phyloP scores from a whole-genome alignment of 176 grass and related monocot genomes.

The Oryza glumipatula region DNA sequence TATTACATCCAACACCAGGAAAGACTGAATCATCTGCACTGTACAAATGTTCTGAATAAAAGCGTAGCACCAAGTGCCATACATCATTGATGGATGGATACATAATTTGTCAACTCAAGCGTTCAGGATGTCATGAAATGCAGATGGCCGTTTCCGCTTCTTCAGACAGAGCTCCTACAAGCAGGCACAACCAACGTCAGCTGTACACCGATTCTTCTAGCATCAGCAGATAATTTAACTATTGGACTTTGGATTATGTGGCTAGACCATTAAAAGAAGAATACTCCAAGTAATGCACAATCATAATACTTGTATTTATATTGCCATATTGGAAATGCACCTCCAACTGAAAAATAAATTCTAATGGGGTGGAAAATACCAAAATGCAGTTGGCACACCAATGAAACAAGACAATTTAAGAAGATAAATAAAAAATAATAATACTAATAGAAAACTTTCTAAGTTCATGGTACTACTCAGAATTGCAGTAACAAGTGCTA shows the following conservation, averaged over 20 bases:
- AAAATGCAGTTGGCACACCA: neutral
- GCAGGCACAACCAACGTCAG: constrained; percentile 12
- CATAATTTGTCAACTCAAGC: constrained; percentile 13
- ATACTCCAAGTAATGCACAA: neutral
- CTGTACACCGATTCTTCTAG: neutral
- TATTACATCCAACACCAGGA: neutral
- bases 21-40: neutral
- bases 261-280: neutral
- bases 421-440: neutral
- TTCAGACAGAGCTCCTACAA: constrained; percentile 73
- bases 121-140: constrained; percentile 67
- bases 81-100: neutral
- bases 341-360: neutral
- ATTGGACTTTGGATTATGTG: neutral
- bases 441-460: neutral
- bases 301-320: neutral
- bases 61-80: neutral
- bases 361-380: neutral
- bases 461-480: neutral
- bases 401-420: neutral
- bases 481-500: neutral
- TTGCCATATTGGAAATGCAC: neutral
- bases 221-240: neutral
- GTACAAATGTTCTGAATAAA: neutral
- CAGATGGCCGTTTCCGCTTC: constrained; percentile 53